Evolutionary conservation across 202 grass and related monocot genomes (phyloP).

Genomic region (Zizania palustris): DNA sequence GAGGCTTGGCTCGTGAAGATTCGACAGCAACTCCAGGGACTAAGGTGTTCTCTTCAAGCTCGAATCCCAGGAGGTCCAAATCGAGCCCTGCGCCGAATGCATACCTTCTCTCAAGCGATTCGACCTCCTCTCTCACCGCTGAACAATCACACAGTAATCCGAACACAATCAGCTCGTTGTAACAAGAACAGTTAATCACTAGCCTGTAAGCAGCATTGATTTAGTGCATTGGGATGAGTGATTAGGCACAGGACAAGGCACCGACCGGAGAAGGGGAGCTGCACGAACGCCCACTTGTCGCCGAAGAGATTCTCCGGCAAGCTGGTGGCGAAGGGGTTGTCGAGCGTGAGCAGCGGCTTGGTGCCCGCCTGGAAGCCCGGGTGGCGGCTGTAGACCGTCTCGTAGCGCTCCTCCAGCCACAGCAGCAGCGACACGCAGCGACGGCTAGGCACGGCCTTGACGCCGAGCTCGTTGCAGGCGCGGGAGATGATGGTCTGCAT

Average conservation of each 20-base stretch:
- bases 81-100: slow-evolving; percentile 82
- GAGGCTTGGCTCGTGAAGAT: slow-evolving; percentile 84
- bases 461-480: slow-evolving; percentile 86
- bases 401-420: slow-evolving; percentile 91
- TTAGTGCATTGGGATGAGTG: background rate
- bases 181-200: background rate
- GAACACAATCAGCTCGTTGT: background rate
- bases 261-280: slow-evolving; percentile 84
- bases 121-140: slow-evolving; percentile 80
- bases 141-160: slow-evolving; percentile 38
- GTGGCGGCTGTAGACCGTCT: slow-evolving; percentile 82
- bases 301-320: slow-evolving; percentile 94
- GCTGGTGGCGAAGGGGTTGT: slow-evolving; percentile 88
- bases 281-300: slow-evolving; percentile 98
- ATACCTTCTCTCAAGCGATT: slow-evolving; percentile 65
- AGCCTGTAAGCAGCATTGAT: background rate
- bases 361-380: slow-evolving; percentile 84
- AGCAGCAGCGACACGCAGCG: slow-evolving; percentile 82
- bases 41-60: slow-evolving; percentile 74
- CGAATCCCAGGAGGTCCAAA: slow-evolving; percentile 83
- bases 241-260: background rate
- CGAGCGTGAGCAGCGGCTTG: slow-evolving; percentile 80
- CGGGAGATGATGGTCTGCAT: slow-evolving; percentile 94
- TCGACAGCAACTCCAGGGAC: slow-evolving; percentile 90
- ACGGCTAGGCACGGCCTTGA: slow-evolving; percentile 87